Evolutionary conservation across 345 rosid genomes (phyloP).

Genomic region (Streptanthus diversifolius): DNA sequence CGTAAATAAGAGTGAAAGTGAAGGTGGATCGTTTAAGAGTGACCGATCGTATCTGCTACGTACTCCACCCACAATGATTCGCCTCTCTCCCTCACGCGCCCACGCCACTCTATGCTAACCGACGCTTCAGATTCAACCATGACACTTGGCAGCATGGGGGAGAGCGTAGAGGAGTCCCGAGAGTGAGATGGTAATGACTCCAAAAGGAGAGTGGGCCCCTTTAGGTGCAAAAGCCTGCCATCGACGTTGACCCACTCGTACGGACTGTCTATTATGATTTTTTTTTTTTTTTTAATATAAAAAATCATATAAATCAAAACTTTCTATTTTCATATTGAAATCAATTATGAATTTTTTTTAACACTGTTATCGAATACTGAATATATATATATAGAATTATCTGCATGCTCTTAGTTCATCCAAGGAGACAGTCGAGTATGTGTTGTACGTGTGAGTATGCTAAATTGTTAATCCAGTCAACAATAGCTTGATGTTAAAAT

Average conservation of each 20-base stretch:
- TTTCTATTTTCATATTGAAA: neutral
- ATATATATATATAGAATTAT: too few species aligned
- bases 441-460: too few species aligned
- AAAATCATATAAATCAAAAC: neutral
- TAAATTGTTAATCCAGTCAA: too few species aligned
- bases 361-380: too few species aligned
- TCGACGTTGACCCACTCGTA: slow-evolving; percentile 32
- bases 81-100: slow-evolving; percentile 6
- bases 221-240: slow-evolving; percentile 32
- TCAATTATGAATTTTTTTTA: too few species aligned
- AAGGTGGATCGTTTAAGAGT: slow-evolving; percentile 29
- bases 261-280: slow-evolving; percentile 24
- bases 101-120: neutral
- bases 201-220: slow-evolving; percentile 14
- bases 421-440: too few species aligned
- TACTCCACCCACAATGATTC: neutral
- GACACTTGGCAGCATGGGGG: neutral
- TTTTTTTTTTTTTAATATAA: neutral
- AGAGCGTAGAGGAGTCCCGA: slow-evolving; percentile 8
- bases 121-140: neutral
- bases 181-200: neutral
- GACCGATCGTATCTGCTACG: slow-evolving; percentile 33
- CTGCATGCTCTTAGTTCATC: too few species aligned
- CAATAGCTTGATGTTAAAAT: too few species aligned
- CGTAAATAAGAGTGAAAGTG: neutral